A percentile compares a stretch with the other conserved stretches of the same genome.
Conservation (phyloP, 805 yeast species). For the Zygosaccharomyces gambellarensis region DNA sequence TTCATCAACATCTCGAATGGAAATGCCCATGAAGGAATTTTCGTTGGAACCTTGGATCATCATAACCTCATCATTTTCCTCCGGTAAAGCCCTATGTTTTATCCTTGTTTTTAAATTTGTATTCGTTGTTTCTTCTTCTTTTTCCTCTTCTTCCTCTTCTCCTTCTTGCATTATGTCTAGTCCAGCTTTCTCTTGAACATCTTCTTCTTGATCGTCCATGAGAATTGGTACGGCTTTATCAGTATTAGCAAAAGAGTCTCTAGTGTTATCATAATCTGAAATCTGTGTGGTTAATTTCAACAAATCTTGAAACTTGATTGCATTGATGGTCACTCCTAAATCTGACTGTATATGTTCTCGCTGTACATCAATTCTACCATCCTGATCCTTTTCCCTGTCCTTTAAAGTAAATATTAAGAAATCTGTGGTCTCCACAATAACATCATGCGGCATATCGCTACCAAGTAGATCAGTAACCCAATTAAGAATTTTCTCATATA, state of each 20-base stretch:
- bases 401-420: constrained; percentile 21
- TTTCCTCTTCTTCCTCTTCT: constrained; percentile 20
- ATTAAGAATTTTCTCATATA: constrained; percentile 53
- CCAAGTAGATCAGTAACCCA: constrained; percentile 56
- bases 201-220: constrained; percentile 43
- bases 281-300: constrained; percentile 43
- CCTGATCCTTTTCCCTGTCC: constrained; percentile 16
- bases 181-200: constrained; percentile 15
- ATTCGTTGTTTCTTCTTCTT: constrained; percentile 15
- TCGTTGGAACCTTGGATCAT: constrained; percentile 6
- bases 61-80: constrained; percentile 17
- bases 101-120: not conserved
- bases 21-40: constrained; percentile 16
- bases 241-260: constrained; percentile 22
- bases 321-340: constrained; percentile 33
- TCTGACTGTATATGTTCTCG: constrained; percentile 45
- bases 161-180: constrained; percentile 16
- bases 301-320: constrained; percentile 41
- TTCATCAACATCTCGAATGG: constrained; percentile 41
- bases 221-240: constrained; percentile 42
- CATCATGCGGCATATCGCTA: constrained; percentile 70
- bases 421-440: constrained; percentile 41
- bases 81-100: not conserved
- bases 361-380: constrained; percentile 36
- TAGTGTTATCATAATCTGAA: constrained; percentile 44